These are phyloP conservation scores for Coccomyxa sp. DNA, from an alignment of 139 green algal genomes.

Conservation along the genomic window DNA sequence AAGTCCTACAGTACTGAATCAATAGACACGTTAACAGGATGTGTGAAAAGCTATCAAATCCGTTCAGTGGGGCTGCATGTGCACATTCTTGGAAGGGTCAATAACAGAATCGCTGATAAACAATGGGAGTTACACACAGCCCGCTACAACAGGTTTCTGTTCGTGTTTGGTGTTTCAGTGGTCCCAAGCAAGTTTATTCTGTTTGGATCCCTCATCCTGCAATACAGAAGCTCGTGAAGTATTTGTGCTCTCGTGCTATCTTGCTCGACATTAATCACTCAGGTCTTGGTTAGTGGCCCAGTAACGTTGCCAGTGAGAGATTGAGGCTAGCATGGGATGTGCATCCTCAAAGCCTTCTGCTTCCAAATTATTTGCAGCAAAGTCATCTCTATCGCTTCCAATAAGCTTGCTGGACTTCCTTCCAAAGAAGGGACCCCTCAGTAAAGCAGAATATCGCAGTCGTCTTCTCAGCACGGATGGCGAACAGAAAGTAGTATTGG, in stretches of 20 bases:
- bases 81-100: background rate
- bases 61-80: background rate
- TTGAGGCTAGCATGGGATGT: conserved; percentile 1
- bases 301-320: background rate
- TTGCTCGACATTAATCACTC: background rate
- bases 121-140: too few relatives aligned
- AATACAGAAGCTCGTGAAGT: background rate
- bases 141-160: too few relatives aligned
- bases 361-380: background rate
- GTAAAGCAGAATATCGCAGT: conserved; percentile 50
- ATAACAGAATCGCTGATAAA: too few relatives aligned
- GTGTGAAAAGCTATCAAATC: background rate
- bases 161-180: background rate
- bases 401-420: conserved; percentile 11
- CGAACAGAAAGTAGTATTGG: conserved; percentile 21
- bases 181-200: background rate
- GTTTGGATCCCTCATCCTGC: background rate
- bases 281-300: background rate
- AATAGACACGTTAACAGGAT: background rate
- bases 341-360: background rate
- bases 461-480: conserved; percentile 44
- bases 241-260: background rate
- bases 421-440: conserved; percentile 44
- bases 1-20: background rate
- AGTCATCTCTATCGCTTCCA: background rate